These are phyloP conservation scores for Trichoderma sp. DNA, from an alignment of 2,329 filamentous ascomycete genomes.

Conservation along the genomic window DNA sequence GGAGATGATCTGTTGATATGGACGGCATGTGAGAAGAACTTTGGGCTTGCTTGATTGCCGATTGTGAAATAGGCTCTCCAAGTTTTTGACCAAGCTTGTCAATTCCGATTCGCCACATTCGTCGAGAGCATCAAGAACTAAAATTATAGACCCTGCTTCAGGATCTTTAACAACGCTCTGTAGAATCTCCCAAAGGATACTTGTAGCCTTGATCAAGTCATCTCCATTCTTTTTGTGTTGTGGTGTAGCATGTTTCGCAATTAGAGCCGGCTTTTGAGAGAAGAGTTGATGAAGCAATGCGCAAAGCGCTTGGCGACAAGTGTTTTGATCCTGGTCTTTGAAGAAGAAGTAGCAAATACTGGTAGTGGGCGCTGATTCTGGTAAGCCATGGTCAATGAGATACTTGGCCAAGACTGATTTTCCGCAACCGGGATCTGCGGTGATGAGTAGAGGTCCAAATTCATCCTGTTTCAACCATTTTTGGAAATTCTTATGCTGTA, in stretches of 20 bases:
- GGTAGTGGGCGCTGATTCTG: constrained; percentile 28
- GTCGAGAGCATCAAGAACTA: constrained; percentile 49
- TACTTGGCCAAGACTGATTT: constrained; percentile 45
- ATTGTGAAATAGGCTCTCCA: background rate
- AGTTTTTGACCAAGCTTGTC: constrained; percentile 31
- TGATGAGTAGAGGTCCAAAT: constrained; percentile 40
- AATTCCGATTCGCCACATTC: constrained; percentile 28
- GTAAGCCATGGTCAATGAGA: constrained; percentile 39
- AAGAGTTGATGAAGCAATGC: constrained; percentile 48
- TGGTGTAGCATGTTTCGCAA: constrained; percentile 40
- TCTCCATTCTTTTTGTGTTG: constrained; percentile 35
- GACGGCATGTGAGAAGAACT: constrained; percentile 44
- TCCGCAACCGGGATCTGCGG: constrained; percentile 47
- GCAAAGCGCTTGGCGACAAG: constrained; percentile 42
- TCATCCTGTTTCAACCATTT: constrained; percentile 36
- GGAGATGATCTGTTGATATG: constrained; percentile 38
- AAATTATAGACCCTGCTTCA: constrained; percentile 37
- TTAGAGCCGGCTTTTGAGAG: constrained; percentile 37
- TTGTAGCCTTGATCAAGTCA: constrained; percentile 32
- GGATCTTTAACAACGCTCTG: constrained; percentile 34
- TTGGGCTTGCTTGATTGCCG: constrained; percentile 33
- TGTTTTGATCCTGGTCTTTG: constrained; percentile 46
- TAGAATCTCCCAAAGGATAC: constrained; percentile 43
- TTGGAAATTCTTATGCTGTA: constrained; percentile 39
- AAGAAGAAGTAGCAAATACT: constrained; percentile 51